Evolutionary conservation across 2,329 filamentous ascomycete genomes (phyloP).

Genomic region (Lachnellula cervina): DNA sequence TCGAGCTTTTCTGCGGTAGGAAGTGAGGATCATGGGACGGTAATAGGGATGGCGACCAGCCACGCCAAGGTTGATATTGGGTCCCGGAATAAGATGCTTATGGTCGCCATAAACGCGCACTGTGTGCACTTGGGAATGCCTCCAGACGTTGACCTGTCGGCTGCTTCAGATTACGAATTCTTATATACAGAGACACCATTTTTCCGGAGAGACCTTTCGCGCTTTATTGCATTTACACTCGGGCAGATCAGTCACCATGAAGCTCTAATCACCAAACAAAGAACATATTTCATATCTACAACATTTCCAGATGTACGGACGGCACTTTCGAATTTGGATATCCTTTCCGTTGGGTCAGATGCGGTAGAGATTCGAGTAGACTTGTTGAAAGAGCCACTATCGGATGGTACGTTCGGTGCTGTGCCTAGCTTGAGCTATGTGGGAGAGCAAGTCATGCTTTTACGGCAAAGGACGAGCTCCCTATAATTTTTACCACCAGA

Average conservation of each 20-base stretch:
- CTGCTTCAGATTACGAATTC: constrained; percentile 78
- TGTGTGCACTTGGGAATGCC: constrained; percentile 67
- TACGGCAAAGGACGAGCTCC: constrained; percentile 81
- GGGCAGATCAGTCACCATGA: constrained; percentile 77
- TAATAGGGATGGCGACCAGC: constrained; percentile 59
- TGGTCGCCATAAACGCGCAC: constrained; percentile 71
- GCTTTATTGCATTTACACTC: constrained; percentile 74
- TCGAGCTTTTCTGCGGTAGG: constrained; percentile 50
- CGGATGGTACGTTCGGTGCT: constrained; percentile 55
- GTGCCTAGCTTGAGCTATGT: constrained; percentile 80
- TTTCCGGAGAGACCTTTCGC: constrained; percentile 68
- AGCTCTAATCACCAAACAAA: constrained; percentile 68
- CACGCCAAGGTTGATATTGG: constrained; percentile 54
- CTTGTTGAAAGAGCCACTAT: constrained; percentile 66
- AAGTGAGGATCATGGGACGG: constrained; percentile 53
- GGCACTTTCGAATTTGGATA: constrained; percentile 79
- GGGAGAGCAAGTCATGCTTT: constrained; percentile 77
- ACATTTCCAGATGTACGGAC: constrained; percentile 83
- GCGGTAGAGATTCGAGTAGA: constrained; percentile 83
- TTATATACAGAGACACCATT: constrained; percentile 71
- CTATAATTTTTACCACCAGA: constrained; percentile 85
- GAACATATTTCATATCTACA: constrained; percentile 82
- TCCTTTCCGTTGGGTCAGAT: constrained; percentile 80
- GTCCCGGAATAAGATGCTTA: constrained; percentile 50
- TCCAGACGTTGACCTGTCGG: constrained; percentile 60